Percentiles rank a stretch among this genome's conserved stretches.
phyloP scores from a whole-genome alignment of 768 basidiomycete species.

The Lactarius pseudohatsudake region DNA sequence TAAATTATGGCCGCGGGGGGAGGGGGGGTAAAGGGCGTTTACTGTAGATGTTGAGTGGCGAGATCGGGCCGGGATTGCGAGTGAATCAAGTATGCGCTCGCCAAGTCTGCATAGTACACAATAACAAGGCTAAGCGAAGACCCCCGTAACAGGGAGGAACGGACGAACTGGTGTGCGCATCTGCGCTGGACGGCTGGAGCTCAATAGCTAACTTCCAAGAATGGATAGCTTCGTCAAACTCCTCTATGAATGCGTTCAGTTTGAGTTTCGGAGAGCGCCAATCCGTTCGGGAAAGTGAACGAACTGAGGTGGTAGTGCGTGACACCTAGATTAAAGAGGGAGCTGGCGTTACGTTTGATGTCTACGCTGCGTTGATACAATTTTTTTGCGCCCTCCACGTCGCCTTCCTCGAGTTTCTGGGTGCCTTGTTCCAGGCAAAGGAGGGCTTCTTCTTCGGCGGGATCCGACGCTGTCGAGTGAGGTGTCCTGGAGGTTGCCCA shows the following conservation, averaged over 20 bases:
- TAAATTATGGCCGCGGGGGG: conserved; percentile 32
- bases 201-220: conserved; percentile 85
- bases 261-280: conserved; percentile 9
- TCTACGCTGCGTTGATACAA: conserved; percentile 78
- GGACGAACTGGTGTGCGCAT: conserved; percentile 80
- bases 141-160: conserved; percentile 19
- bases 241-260: conserved; percentile 50
- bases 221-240: conserved; percentile 81
- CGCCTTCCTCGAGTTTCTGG: conserved; percentile 81
- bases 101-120: conserved; percentile 56
- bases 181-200: conserved; percentile 79
- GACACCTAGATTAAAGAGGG: conserved; percentile 85
- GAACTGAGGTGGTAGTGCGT: conserved; percentile 87
- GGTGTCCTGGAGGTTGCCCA: conserved; percentile 80
- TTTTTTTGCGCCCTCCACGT: conserved; percentile 73
- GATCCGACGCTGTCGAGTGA: conserved; percentile 80
- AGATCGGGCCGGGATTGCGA: conserved; percentile 79
- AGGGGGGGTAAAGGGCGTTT: conserved; percentile 36
- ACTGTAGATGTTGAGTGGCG: conserved; percentile 82
- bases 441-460: conserved; percentile 77
- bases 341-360: conserved; percentile 76
- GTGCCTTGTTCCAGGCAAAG: conserved; percentile 82
- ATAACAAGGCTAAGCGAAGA: conserved; percentile 30
- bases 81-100: conserved; percentile 87
- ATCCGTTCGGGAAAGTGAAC: conserved; percentile 34